Conservation (phyloP, 495 filamentous ascomycete species). For the Podospora conica region DNA sequence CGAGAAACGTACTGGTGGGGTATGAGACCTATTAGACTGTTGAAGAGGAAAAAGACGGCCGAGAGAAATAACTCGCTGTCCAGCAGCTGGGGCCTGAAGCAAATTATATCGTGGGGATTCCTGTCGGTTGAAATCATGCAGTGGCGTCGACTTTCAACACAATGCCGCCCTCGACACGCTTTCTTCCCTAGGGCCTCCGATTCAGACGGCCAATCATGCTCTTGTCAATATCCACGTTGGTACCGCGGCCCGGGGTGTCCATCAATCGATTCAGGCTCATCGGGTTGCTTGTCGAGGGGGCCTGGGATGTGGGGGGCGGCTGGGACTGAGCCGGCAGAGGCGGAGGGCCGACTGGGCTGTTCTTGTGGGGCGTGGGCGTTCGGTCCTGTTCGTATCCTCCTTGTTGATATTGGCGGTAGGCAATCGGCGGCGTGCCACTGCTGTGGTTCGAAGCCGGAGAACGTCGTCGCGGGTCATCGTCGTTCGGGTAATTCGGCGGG, state of each 20-base stretch:
- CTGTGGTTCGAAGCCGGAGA: conserved; percentile 41
- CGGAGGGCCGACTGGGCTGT: conserved; percentile 21
- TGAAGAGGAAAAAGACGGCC: background rate
- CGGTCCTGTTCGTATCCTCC: conserved; percentile 21
- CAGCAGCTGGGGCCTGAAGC: background rate
- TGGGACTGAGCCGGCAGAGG: background rate
- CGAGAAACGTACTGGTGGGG: background rate
- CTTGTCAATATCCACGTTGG: conserved; percentile 34
- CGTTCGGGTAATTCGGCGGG: conserved; percentile 37
- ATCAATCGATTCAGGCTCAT: conserved; percentile 45
- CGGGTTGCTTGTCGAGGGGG: conserved; percentile 11
- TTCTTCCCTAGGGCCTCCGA: conserved; percentile 13
- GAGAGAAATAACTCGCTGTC: background rate
- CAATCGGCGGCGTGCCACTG: conserved; percentile 34
- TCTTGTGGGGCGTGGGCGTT: conserved; percentile 20
- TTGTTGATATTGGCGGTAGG: conserved; percentile 25
- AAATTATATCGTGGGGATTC: background rate
- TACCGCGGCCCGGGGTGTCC: conserved; percentile 11
- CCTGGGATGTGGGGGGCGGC: conserved; percentile 4
- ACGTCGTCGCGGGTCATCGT: conserved; percentile 41
- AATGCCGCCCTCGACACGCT: background rate
- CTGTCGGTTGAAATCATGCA: background rate
- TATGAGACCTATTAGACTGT: background rate
- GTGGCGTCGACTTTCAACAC: background rate
- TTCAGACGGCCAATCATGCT: conserved; percentile 37